Evolutionary conservation across 805 yeast species (phyloP).

Genomic region (Candida jianshihensis): DNA sequence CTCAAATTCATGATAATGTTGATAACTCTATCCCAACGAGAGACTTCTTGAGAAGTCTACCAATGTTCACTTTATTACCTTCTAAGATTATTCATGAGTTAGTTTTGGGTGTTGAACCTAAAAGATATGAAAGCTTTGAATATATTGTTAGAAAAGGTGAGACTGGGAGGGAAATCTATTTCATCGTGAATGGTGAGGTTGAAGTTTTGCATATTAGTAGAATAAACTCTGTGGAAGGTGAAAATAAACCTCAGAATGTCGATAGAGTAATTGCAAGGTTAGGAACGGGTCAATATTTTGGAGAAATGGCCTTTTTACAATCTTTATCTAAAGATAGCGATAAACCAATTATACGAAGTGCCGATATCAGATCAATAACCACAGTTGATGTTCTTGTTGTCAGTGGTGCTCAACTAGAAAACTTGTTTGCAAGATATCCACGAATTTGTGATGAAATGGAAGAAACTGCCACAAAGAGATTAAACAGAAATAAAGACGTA

Average conservation of each 20-base stretch:
- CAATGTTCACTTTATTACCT: constrained; percentile 54
- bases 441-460: constrained; percentile 51
- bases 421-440: constrained; percentile 53
- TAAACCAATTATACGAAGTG: constrained; percentile 36
- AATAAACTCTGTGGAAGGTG: constrained; percentile 16
- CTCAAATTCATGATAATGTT: constrained; percentile 30
- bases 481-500: constrained; percentile 21
- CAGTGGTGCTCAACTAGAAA: constrained; percentile 45
- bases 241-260: constrained; percentile 19
- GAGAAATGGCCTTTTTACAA: constrained; percentile 66
- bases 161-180: constrained; percentile 55
- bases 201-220: constrained; percentile 47
- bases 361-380: constrained; percentile 56
- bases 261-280: constrained; percentile 50
- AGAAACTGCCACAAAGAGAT: constrained; percentile 51
- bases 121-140: constrained; percentile 47
- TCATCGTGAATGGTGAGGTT: constrained; percentile 62
- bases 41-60: constrained; percentile 49
- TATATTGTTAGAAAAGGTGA: constrained; percentile 55
- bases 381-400: constrained; percentile 55
- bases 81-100: constrained; percentile 53
- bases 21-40: constrained; percentile 52
- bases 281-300: constrained; percentile 60
- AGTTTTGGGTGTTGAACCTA: constrained; percentile 57
- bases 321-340: constrained; percentile 28